phyloP scores from a whole-genome alignment of 2,329 filamentous ascomycete species.

The Trichoderma atrobrunneum region DNA sequence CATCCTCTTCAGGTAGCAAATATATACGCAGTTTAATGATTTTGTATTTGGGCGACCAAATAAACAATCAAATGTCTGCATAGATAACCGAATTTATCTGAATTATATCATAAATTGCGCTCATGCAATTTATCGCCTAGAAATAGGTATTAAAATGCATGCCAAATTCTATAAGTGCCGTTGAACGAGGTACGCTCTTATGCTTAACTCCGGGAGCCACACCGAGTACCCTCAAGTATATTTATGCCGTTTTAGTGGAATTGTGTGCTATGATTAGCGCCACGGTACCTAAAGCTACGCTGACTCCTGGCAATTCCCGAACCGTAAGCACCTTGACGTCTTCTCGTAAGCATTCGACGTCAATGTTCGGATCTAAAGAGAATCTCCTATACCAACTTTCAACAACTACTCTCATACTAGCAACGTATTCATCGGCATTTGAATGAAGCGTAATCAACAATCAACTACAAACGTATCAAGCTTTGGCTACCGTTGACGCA shows the following conservation, averaged over 20 bases:
- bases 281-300: background rate
- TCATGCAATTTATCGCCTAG: background rate
- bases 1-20: background rate
- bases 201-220: background rate
- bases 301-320: background rate
- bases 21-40: background rate
- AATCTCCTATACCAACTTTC: background rate
- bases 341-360: background rate
- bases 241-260: no score
- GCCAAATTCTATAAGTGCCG: background rate
- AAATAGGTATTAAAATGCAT: background rate
- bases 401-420: background rate
- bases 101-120: background rate
- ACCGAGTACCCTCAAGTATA: background rate
- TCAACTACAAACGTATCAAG: background rate
- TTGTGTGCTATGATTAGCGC: accelerated
- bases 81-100: background rate
- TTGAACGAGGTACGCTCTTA: background rate
- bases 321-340: background rate
- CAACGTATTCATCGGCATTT: background rate
- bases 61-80: background rate
- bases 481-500: background rate
- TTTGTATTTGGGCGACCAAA: background rate
- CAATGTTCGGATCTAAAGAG: background rate
- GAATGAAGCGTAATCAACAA: background rate